A percentile compares a stretch with the other conserved stretches of the same genome.
Evolutionary conservation across 768 basidiomycete species (phyloP).

Genomic region (Agrocybe chaxingu): DNA sequence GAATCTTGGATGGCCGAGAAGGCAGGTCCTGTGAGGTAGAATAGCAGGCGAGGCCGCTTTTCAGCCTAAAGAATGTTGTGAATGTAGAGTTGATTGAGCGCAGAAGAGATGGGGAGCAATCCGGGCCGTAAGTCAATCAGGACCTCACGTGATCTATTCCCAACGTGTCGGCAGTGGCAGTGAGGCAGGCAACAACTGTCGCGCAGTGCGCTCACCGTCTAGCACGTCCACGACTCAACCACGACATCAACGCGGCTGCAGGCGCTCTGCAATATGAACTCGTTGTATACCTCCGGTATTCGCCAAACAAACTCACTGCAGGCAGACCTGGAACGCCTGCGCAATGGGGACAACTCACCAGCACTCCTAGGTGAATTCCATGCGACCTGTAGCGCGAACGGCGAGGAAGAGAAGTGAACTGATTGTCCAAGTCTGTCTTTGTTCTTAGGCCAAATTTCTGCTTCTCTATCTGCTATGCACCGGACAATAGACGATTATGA

Average conservation of each 20-base stretch:
- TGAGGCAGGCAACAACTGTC: too few relatives aligned
- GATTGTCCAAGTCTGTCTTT: slow-evolving; percentile 15
- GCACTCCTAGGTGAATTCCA: slow-evolving; percentile 72
- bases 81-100: too few relatives aligned
- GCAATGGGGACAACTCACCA: slow-evolving; percentile 76
- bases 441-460: slow-evolving; percentile 91
- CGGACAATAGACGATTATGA: slow-evolving; percentile 97
- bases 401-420: slow-evolving; percentile 8
- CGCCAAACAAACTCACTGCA: slow-evolving; percentile 88
- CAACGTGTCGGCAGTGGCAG: slow-evolving; percentile 2
- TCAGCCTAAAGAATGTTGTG: too few relatives aligned
- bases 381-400: neutral
- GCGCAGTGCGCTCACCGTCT: too few relatives aligned
- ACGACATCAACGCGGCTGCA: slow-evolving; percentile 7
- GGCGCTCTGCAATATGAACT: slow-evolving; percentile 65
- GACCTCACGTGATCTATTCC: slow-evolving; percentile 11
- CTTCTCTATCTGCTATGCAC: slow-evolving; percentile 93
- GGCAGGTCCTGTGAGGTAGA: too few relatives aligned
- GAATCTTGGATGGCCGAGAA: too few relatives aligned
- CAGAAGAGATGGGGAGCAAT: too few relatives aligned
- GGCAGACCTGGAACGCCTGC: slow-evolving; percentile 80
- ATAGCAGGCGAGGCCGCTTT: too few relatives aligned
- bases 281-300: slow-evolving; percentile 89
- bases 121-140: too few relatives aligned
- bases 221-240: neutral